These are phyloP conservation scores for Leucoagaricus sp. DNA, from an alignment of 1,284 basidiomycete species.

Conservation along the genomic window DNA sequence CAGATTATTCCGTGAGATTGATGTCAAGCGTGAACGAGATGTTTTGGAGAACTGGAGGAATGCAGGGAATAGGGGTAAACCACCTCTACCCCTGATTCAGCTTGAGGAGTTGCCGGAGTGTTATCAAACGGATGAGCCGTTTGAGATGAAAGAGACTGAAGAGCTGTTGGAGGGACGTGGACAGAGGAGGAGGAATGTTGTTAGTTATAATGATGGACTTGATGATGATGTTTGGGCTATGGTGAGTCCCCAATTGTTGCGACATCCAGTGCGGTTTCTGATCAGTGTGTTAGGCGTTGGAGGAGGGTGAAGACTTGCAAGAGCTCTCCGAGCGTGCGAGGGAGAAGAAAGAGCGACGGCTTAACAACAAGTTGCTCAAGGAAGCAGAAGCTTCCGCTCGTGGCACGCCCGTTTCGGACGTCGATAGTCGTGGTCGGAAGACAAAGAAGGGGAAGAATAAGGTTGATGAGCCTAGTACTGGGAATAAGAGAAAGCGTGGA, in stretches of 20 bases:
- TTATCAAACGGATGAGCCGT: constrained; percentile 85
- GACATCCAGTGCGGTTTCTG: background rate
- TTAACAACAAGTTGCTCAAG: constrained; percentile 50
- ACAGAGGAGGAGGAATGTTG: constrained; percentile 79
- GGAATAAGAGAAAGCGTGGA: constrained; percentile 69
- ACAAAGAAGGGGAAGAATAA: constrained; percentile 69
- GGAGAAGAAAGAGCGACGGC: constrained; percentile 64
- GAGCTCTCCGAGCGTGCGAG: constrained; percentile 66
- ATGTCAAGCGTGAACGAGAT: constrained; percentile 80
- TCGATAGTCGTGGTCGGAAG: constrained; percentile 60
- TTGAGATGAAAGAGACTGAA: constrained; percentile 66
- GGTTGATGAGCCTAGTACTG: constrained; percentile 41
- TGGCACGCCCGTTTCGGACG: constrained; percentile 64
- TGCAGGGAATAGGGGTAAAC: constrained; percentile 76
- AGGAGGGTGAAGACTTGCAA: constrained; percentile 86
- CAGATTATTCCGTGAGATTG: constrained; percentile 83
- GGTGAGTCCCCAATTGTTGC: constrained; percentile 40
- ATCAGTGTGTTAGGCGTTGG: constrained; percentile 59
- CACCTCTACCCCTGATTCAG: constrained; percentile 81
- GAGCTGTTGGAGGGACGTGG: constrained; percentile 82
- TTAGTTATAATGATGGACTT: constrained; percentile 94
- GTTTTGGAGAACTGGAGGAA: constrained; percentile 72
- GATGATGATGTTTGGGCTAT: constrained; percentile 94
- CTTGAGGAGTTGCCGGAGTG: constrained; percentile 92
- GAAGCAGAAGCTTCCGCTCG: constrained; percentile 55